These are phyloP conservation scores for Morella rubra DNA, from an alignment of 306 rosid genomes.

Conservation along the genomic window DNA sequence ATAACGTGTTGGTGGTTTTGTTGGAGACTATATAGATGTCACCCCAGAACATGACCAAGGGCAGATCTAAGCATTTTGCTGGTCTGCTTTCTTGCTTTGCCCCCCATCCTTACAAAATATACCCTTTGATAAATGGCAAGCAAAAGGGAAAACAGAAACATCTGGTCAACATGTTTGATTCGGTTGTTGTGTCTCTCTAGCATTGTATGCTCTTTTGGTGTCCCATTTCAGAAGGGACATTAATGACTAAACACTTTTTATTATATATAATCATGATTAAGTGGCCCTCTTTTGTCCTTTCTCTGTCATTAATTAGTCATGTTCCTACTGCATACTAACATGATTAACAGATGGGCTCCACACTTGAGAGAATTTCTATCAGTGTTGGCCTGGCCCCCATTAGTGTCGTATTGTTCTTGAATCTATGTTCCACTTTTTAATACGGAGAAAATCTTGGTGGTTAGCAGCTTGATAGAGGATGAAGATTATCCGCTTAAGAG, in stretches of 20 bases:
- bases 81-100: conserved; percentile 68
- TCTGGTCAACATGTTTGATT: conserved; percentile 68
- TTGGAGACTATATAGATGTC: conserved; percentile 46
- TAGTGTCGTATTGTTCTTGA: conserved; percentile 14
- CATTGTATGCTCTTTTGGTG: conserved; percentile 40
- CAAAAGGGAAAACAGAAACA: conserved; percentile 47
- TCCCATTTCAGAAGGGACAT: conserved; percentile 30
- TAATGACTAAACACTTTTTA: conserved; percentile 31
- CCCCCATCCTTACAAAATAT: conserved; percentile 19
- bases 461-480: background rate
- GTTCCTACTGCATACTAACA: conserved; percentile 28
- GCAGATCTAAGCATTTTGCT: conserved; percentile 51
- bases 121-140: conserved; percentile 37
- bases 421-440: conserved; percentile 27
- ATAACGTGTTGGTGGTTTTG: conserved; percentile 33
- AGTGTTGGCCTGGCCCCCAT: conserved; percentile 24
- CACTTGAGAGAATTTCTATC: conserved; percentile 33
- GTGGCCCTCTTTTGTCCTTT: conserved; percentile 36
- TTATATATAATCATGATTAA: conserved; percentile 41
- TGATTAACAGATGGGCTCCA: conserved; percentile 69
- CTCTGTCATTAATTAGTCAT: conserved; percentile 37
- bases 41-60: conserved; percentile 79
- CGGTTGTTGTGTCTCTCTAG: conserved; percentile 52
- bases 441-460: conserved; percentile 8
- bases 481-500: background rate